Base-by-base conservation (phyloP, 352 stramenopile genomes). In the Phytophthora meadii region DNA sequence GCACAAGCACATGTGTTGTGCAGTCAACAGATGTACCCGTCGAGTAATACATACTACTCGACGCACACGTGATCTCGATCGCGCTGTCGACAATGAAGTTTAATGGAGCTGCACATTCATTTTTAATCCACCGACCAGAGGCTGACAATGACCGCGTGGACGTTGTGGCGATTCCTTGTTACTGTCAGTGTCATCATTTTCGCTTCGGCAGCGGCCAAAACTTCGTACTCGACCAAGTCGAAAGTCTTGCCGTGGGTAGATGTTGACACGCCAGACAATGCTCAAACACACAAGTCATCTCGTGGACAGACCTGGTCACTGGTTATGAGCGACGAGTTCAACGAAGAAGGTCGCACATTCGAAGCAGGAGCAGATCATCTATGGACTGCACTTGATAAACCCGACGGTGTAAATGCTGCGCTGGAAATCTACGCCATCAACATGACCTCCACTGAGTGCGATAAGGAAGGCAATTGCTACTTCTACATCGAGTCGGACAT, bases 241-340 rank as follows among this genome's bases (percentile, higher is more conserved):
- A 41, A 45, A 0, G 24, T 70, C 19, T 54, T 70, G 7, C 47
- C 68, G n/a, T 91, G 80, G 80, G 74, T 91, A 6, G 82, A 91
- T 65, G 61, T 75, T 19, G 52, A 66, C 17, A 91, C 82, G 11
- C 80, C 82, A 1, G 55, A 36, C 22, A 51, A 41, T 40, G 54
- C 54, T 22, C 41, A 61, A 40, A 36, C 40, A 2, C 40, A 60
- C 27, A 51, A 60, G 24, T 60, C 54, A 54, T 54, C 44, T 47
- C 44, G 52, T 3, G 52, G 28, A 36, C 52, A 50, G 40, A 54
- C 19, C 10, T 65, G 57, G 46, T 37, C 25, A 5, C 30, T 65
- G 3, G 22, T 56, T 12, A 65, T 65, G 47, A 65, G 57, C 45
- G 45, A 63, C 39, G 55, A 63, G 14, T 55, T 63, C 24, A 63